Percentiles rank a stretch among this genome's conserved stretches.
Conservation (phyloP, 2,329 filamentous ascomycete species). For the Trichoderma sp. region DNA sequence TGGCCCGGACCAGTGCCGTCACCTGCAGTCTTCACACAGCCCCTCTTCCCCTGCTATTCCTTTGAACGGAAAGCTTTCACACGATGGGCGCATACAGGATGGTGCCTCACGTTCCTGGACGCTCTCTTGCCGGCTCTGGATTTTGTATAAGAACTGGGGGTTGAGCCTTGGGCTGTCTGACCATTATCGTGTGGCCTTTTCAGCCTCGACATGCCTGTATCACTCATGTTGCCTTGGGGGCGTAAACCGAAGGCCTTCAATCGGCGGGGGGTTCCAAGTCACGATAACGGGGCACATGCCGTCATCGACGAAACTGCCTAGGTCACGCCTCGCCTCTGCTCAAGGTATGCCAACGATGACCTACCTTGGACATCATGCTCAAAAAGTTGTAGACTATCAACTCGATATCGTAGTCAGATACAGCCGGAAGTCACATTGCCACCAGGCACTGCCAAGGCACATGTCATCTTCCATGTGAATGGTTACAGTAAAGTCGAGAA, state of each 20-base stretch:
- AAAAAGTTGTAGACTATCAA: too few relatives aligned
- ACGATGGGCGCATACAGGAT: neutral
- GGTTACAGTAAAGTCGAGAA: neutral
- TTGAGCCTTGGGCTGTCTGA: too few relatives aligned
- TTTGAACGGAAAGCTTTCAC: too few relatives aligned
- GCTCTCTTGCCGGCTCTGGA: too few relatives aligned
- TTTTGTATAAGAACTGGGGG: too few relatives aligned
- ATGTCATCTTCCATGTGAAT: neutral
- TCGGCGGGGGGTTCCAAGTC: neutral
- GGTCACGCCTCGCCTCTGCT: slow-evolving; percentile 2
- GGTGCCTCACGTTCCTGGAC: neutral
- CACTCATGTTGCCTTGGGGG: too few relatives aligned
- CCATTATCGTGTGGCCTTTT: too few relatives aligned
- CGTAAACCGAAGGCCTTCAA: neutral
- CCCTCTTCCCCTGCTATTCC: neutral
- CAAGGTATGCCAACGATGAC: too few relatives aligned
- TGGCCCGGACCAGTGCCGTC: slow-evolving; percentile 1
- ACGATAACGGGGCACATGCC: slow-evolving; percentile 16
- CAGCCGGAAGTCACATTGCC: neutral
- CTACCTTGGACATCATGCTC: too few relatives aligned
- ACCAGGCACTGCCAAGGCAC: neutral
- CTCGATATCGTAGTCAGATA: neutral
- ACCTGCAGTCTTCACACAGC: slow-evolving; percentile 9
- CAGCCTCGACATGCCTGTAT: too few relatives aligned
- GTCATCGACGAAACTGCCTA: neutral